These are phyloP conservation scores for Henckelia pumila DNA, from an alignment of 257 asterid species.

Conservation along the genomic window DNA sequence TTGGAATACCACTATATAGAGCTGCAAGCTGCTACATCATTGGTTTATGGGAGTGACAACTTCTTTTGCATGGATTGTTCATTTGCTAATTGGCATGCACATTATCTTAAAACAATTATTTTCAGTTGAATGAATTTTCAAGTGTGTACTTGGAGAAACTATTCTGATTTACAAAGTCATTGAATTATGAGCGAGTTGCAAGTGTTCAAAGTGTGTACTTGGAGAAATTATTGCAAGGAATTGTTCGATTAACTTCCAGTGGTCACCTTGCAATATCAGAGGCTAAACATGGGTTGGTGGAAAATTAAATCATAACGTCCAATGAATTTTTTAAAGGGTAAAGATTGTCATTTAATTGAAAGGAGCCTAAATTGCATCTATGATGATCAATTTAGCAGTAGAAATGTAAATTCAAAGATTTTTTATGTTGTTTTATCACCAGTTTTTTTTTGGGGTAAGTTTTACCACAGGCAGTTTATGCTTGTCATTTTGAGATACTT, in stretches of 20 bases:
- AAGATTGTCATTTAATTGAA: not conserved
- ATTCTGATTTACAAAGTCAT: not conserved
- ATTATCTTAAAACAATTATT: not conserved
- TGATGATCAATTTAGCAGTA: not conserved
- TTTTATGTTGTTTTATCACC: constrained; percentile 3
- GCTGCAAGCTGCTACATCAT: not conserved
- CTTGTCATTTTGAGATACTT: constrained; percentile 13
- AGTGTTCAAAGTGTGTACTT: not conserved
- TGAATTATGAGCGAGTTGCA: not conserved
- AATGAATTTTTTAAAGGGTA: not conserved
- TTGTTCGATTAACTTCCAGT: not conserved
- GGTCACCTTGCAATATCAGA: not conserved
- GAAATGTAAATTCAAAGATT: not conserved
- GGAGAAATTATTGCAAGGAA: too few relatives aligned
- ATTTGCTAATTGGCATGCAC: not conserved
- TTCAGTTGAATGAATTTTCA: not conserved
- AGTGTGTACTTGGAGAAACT: not conserved
- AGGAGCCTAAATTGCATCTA: not conserved
- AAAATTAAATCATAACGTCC: not conserved
- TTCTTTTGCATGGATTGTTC: too few relatives aligned
- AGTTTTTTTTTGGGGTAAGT: too few relatives aligned
- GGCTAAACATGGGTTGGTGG: constrained; percentile 5
- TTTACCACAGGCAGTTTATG: constrained; percentile 20
- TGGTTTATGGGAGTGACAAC: not conserved
- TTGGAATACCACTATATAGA: not conserved